Evolutionary conservation across 2,329 filamentous ascomycete species (phyloP).

Genomic region (Triangularia setosa): DNA sequence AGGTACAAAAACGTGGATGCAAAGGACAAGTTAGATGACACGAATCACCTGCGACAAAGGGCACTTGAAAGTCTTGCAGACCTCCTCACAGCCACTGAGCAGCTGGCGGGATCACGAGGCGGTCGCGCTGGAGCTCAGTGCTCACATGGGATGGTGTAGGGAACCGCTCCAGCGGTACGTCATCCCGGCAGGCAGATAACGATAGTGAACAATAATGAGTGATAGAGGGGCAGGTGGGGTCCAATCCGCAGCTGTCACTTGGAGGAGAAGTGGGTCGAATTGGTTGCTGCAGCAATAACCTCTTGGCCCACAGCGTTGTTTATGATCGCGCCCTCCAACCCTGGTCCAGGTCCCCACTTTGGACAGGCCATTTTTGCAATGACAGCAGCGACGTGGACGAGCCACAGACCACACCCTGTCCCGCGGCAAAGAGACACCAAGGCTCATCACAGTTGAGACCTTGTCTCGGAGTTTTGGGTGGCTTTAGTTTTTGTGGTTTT

Average conservation of each 20-base stretch:
- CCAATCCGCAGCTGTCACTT: background rate
- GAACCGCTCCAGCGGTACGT: constrained; percentile 14
- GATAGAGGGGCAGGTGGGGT: constrained; percentile 17
- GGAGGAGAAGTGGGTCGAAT: background rate
- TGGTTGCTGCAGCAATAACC: constrained; percentile 19
- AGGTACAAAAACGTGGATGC: background rate
- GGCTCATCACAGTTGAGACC: background rate
- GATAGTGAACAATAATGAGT: background rate
- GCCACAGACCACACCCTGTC: constrained; percentile 6
- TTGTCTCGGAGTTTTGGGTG: background rate
- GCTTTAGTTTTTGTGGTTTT: constrained; percentile 1
- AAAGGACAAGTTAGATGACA: background rate
- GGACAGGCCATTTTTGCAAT: constrained; percentile 14
- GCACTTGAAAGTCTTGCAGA: background rate
- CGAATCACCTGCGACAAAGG: background rate
- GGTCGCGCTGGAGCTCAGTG: background rate
- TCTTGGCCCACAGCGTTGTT: constrained; percentile 9
- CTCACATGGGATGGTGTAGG: background rate
- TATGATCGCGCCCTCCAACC: constrained; percentile 15
- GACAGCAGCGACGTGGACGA: background rate
- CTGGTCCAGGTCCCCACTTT: constrained; percentile 12
- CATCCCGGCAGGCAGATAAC: constrained; percentile 21
- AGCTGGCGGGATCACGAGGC: background rate
- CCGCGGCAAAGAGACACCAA: constrained; percentile 9
- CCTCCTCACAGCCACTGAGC: background rate